These are phyloP conservation scores for Volvox reticuliferus DNA, from an alignment of 139 green algal species.

Conservation along the genomic window DNA sequence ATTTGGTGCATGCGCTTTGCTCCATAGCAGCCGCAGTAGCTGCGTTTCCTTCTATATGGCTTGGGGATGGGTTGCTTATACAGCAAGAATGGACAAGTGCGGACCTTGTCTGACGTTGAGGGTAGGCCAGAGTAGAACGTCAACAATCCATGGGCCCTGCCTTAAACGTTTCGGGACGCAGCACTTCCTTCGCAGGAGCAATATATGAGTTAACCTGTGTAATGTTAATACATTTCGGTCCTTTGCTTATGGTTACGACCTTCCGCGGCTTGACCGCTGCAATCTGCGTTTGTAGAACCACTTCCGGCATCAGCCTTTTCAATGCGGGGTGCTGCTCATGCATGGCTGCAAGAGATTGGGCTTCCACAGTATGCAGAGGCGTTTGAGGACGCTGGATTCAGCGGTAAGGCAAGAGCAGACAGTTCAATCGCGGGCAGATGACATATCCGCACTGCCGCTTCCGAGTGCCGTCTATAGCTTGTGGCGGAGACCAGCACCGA, in stretches of 20 bases:
- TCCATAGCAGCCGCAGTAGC: not conserved
- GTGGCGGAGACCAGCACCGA: no score
- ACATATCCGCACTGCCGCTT: no score
- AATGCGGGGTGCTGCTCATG: not conserved
- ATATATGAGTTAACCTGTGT: not conserved
- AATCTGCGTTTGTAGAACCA: not conserved
- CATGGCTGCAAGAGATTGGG: conserved; percentile 38
- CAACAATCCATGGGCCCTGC: not conserved
- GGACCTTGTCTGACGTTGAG: conserved; percentile 4
- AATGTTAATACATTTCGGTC: not conserved
- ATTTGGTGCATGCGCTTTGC: not conserved
- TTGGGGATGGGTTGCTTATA: conserved; percentile 14
- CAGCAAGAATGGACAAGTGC: conserved; percentile 16
- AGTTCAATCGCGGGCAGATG: no score
- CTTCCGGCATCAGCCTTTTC: conserved; percentile 27
- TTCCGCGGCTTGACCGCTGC: not conserved
- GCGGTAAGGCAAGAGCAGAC: conserved; percentile 1
- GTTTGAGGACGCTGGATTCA: conserved; percentile 39
- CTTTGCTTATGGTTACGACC: not conserved
- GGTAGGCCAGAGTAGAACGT: not conserved
- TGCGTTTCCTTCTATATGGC: not conserved
- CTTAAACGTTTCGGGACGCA: not conserved
- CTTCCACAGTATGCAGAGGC: conserved; percentile 19
- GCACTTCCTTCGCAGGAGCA: not conserved
- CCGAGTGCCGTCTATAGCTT: no score